Conservation (phyloP, 2,329 filamentous ascomycete genomes). For the Trichoderma citrinoviride region DNA sequence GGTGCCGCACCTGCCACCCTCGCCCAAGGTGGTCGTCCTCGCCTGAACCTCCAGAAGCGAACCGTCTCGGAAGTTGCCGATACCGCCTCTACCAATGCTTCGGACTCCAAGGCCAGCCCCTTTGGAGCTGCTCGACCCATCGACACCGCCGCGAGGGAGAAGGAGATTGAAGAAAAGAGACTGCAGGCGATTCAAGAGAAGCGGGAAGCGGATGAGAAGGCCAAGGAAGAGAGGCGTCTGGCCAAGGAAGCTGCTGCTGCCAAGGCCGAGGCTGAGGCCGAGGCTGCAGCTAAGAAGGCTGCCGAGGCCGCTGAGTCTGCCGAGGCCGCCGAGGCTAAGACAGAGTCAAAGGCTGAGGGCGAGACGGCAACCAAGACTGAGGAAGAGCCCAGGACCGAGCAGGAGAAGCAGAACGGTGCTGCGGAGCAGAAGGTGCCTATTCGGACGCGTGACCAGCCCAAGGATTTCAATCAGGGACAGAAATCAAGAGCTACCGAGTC, state of each 20-base stretch:
- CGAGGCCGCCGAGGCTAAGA: slow-evolving; percentile 34
- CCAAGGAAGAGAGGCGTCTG: slow-evolving; percentile 67
- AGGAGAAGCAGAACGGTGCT: slow-evolving; percentile 34
- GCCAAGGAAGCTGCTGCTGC: slow-evolving; percentile 58
- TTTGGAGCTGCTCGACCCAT: slow-evolving; percentile 94
- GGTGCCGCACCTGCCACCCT: slow-evolving; percentile 53
- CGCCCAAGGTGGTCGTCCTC: slow-evolving; percentile 64
- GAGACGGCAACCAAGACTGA: slow-evolving; percentile 33
- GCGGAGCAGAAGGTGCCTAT: slow-evolving; percentile 49
- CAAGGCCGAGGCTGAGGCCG: slow-evolving; percentile 43
- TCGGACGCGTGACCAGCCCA: slow-evolving; percentile 44
- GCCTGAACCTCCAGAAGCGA: slow-evolving; percentile 83
- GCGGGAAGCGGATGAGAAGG: slow-evolving; percentile 83
- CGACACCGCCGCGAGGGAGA: slow-evolving; percentile 85
- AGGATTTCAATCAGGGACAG: slow-evolving; percentile 43
- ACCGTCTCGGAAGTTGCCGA: slow-evolving; percentile 74
- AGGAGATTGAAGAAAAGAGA: slow-evolving; percentile 86
- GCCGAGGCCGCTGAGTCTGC: slow-evolving; percentile 33
- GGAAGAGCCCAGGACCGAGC: slow-evolving; percentile 35
- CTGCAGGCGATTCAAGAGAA: slow-evolving; percentile 72
- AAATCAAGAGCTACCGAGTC: slow-evolving; percentile 58
- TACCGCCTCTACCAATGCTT: slow-evolving; percentile 46
- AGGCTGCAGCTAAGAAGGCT: slow-evolving; percentile 35
- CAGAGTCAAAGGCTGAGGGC: slow-evolving; percentile 34
- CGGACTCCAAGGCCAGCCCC: slow-evolving; percentile 80